Conservation (phyloP, 2,329 filamentous ascomycete species). For the Chaetomiaceae sp. region DNA sequence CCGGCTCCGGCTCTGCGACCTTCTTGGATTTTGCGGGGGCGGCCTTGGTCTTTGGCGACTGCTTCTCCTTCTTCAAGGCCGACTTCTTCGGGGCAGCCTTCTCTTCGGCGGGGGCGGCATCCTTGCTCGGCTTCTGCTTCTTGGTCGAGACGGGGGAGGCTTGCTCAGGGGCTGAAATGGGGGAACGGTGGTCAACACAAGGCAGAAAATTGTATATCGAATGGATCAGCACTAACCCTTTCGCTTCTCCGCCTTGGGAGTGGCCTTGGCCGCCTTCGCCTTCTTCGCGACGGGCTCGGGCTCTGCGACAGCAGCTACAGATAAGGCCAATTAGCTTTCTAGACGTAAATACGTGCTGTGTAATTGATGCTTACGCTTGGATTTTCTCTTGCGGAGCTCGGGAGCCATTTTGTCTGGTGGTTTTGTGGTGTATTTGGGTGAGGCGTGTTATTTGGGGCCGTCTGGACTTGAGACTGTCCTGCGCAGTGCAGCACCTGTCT, state of each 20-base stretch:
- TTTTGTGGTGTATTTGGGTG: background rate
- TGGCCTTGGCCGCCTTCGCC: constrained; percentile 18
- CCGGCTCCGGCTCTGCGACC: constrained; percentile 17
- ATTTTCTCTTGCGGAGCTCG: constrained; percentile 27
- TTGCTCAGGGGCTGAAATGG: constrained; percentile 24
- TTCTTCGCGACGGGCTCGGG: constrained; percentile 21
- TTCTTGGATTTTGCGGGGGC: constrained; percentile 24
- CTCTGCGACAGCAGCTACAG: constrained; percentile 15
- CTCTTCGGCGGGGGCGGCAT: constrained; percentile 17
- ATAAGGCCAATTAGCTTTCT: constrained; percentile 13
- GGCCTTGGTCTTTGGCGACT: constrained; percentile 18
- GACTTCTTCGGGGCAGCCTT: constrained; percentile 19
- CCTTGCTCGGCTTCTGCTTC: constrained; percentile 28
- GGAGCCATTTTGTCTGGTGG: constrained; percentile 24
- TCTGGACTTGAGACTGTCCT: background rate
- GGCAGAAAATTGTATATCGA: too few species aligned
- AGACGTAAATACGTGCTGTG: background rate
- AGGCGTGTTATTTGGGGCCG: too few species aligned
- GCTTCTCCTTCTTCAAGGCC: constrained; percentile 22
- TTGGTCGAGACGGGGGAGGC: constrained; percentile 27
- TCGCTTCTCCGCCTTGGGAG: constrained; percentile 27
- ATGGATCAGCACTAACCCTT: constrained; percentile 23
- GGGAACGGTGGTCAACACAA: background rate
- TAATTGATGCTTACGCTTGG: constrained; percentile 22
- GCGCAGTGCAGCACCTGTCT: background rate